Conservation (phyloP, 441 rosid species). For the Populus tomentosa region DNA sequence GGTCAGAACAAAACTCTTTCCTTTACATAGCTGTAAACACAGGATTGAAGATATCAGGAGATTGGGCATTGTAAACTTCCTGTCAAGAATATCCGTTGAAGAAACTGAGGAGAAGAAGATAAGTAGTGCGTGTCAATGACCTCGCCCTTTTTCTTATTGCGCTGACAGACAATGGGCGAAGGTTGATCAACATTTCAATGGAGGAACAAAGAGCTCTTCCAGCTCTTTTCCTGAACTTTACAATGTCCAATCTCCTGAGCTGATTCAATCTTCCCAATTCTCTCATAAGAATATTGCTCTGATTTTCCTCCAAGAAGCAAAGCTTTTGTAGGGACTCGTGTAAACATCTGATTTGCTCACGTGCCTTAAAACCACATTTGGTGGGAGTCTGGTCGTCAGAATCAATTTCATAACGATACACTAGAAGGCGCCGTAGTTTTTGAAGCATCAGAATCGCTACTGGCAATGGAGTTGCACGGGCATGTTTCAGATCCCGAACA, state of each 20-base stretch:
- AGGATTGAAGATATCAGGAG: too few species aligned
- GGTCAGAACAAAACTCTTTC: too few species aligned
- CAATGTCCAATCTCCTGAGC: constrained; percentile 29
- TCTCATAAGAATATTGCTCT: constrained; percentile 2
- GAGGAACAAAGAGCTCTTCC: constrained; percentile 27
- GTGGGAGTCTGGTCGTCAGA: too few species aligned
- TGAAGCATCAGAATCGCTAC: too few species aligned
- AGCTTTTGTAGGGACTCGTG: constrained; percentile 30
- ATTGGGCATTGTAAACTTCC: constrained; percentile 16
- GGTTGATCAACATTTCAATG: constrained; percentile 22
- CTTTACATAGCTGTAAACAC: too few species aligned
- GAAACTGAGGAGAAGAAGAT: constrained; percentile 22
- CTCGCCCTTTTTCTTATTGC: constrained; percentile 17
- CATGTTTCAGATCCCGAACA: too few species aligned
- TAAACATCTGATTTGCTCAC: constrained; percentile 15
- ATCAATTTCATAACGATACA: too few species aligned
- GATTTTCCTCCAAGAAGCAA: constrained; percentile 23
- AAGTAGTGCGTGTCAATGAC: constrained; percentile 18
- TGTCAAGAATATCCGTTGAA: constrained; percentile 25
- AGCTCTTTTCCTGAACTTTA: constrained; percentile 21
- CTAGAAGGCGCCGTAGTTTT: too few species aligned
- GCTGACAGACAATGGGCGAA: constrained; percentile 22
- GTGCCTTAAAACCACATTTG: not conserved
- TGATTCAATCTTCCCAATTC: constrained; percentile 27
- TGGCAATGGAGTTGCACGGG: too few species aligned